Evolutionary conservation across 208 protist genomes (phyloP).

Genomic region (Endotrypanum monterogeii): DNA sequence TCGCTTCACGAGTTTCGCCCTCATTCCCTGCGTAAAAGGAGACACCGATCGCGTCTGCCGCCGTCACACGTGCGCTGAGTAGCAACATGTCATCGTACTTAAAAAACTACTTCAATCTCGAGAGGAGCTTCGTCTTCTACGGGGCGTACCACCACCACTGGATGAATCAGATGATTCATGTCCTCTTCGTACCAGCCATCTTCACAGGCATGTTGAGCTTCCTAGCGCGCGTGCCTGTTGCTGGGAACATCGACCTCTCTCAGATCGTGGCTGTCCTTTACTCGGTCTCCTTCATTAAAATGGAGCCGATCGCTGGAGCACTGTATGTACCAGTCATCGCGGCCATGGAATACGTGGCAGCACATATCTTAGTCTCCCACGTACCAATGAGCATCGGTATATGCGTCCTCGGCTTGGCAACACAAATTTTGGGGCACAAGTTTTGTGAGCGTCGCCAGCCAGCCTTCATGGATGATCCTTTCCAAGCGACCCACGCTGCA

Average conservation of each 20-base stretch:
- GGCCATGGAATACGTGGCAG: conserved; percentile 42
- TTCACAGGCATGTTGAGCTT: conserved; percentile 66
- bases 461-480: conserved; percentile 73
- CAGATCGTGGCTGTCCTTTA: conserved; percentile 51
- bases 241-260: conserved; percentile 43
- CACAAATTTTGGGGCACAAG: conserved; percentile 74
- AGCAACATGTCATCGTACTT: conserved; percentile 38
- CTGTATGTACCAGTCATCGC: conserved; percentile 52
- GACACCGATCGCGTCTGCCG: background rate
- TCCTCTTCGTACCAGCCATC: conserved; percentile 77
- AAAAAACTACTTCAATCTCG: conserved; percentile 60
- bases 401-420: conserved; percentile 46
- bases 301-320: conserved; percentile 60
- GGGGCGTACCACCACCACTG: conserved; percentile 65
- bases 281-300: conserved; percentile 55
- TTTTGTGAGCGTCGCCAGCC: conserved; percentile 53
- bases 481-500: conserved; percentile 69
- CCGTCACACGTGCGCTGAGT: background rate
- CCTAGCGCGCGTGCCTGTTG: conserved; percentile 36
- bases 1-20: too few relatives aligned
- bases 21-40: background rate
- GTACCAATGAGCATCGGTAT: conserved; percentile 35
- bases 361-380: conserved; percentile 28
- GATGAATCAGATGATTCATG: conserved; percentile 74
- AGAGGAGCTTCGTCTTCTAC: conserved; percentile 75